Conservation (phyloP, 164 flowering plant species). For the Vitis rupestris region DNA sequence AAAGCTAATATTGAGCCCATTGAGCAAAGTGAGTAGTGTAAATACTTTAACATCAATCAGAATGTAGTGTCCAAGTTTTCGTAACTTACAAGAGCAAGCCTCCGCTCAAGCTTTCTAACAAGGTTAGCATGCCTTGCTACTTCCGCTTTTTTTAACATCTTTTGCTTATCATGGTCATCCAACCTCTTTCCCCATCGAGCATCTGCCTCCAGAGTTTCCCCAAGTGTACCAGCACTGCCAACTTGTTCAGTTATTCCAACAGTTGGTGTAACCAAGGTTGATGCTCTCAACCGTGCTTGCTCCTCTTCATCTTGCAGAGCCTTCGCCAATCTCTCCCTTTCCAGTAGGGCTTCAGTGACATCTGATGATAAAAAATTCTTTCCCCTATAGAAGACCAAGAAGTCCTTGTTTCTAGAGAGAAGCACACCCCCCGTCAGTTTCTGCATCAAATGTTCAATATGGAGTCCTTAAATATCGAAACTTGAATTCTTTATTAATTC, state of each 20-base stretch:
- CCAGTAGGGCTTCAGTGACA: conserved; percentile 72
- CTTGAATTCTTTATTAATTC: not conserved
- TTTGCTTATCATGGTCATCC: conserved; percentile 45
- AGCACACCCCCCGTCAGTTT: conserved; percentile 87
- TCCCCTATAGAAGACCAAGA: conserved; percentile 86
- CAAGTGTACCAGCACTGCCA: conserved; percentile 74
- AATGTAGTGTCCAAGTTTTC: not conserved
- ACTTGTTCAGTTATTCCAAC: conserved; percentile 31
- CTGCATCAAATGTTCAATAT: conserved; percentile 42
- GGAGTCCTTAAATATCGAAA: not conserved
- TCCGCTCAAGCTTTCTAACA: conserved; percentile 75
- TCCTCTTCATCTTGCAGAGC: conserved; percentile 89
- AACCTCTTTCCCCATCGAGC: conserved; percentile 82
- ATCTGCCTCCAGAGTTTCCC: conserved; percentile 81
- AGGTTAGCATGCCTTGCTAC: conserved; percentile 60
- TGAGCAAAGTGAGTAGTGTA: not conserved
- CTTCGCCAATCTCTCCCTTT: conserved; percentile 79
- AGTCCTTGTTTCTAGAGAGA: conserved; percentile 87
- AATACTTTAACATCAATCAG: not conserved
- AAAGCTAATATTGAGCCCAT: too few species aligned
- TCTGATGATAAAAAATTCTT: conserved; percentile 81
- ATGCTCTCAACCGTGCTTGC: conserved; percentile 71
- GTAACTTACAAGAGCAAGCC: conserved; percentile 72
- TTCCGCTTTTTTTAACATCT: conserved; percentile 69
- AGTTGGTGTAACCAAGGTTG: conserved; percentile 40